A percentile compares a stretch with the other conserved stretches of the same genome.
phyloP scores from a whole-genome alignment of 2,329 filamentous ascomycete genomes.

The Penicillium sclerotiorum region DNA sequence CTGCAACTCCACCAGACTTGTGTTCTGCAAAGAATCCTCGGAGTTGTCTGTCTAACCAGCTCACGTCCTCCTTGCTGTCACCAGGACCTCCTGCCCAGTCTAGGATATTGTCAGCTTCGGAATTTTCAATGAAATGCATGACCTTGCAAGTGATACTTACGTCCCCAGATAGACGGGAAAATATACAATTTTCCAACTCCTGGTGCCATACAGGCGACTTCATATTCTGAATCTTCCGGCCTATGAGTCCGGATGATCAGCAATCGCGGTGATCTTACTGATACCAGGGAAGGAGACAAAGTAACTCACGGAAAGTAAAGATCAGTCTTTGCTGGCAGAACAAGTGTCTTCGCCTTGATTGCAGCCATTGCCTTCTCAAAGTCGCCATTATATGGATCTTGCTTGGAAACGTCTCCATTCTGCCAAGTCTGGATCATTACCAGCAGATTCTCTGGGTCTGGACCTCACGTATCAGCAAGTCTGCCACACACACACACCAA shows the following conservation, averaged over 20 bases:
- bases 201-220: slow-evolving; percentile 65
- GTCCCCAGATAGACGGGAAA: slow-evolving; percentile 67
- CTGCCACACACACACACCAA: background rate
- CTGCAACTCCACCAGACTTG: slow-evolving; percentile 1
- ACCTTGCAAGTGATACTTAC: slow-evolving; percentile 39
- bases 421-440: slow-evolving; percentile 81
- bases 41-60: slow-evolving; percentile 69
- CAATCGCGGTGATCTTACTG: slow-evolving; percentile 1
- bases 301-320: slow-evolving; percentile 71
- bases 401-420: slow-evolving; percentile 67
- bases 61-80: slow-evolving; percentile 68
- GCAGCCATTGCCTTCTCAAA: slow-evolving; percentile 66
- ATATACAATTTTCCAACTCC: slow-evolving; percentile 59
- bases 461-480: background rate
- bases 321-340: slow-evolving; percentile 73
- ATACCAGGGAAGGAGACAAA: background rate
- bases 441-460: slow-evolving; percentile 73
- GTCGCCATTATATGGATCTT: slow-evolving; percentile 68
- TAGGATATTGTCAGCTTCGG: slow-evolving; percentile 22
- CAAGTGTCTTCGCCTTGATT: slow-evolving; percentile 72
- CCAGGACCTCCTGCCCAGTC: slow-evolving; percentile 70
- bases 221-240: slow-evolving; percentile 75
- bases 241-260: too few species aligned
- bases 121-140: background rate
- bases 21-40: slow-evolving; percentile 52